A percentile compares a stretch with the other conserved stretches of the same genome.
Conservation (phyloP, 2,329 filamentous ascomycete genomes). For the Coleophoma cylindrospora region DNA sequence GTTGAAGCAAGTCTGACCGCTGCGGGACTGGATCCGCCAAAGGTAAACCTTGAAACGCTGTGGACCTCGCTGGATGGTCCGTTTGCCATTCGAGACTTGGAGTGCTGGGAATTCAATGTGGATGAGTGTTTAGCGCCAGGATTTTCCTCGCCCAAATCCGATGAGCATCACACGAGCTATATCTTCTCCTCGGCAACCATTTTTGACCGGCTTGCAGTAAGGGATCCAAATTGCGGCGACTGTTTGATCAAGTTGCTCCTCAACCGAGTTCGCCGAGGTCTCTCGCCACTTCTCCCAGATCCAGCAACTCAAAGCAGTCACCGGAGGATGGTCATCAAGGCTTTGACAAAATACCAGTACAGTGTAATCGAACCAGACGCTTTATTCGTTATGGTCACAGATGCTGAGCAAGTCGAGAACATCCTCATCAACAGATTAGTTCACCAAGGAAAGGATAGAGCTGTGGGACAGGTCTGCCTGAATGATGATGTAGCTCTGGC, state of each 20-base stretch:
- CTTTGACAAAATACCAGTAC: constrained; percentile 35
- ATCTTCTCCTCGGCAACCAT: constrained; percentile 33
- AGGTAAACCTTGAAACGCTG: constrained; percentile 32
- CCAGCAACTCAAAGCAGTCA: constrained; percentile 23
- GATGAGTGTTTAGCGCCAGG: constrained; percentile 36
- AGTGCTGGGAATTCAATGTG: constrained; percentile 34
- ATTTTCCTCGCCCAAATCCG: constrained; percentile 30
- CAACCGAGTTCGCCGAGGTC: constrained; percentile 28
- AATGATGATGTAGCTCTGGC: constrained; percentile 37
- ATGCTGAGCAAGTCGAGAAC: constrained; percentile 34
- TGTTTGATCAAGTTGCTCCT: constrained; percentile 35
- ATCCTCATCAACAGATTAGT: constrained; percentile 31
- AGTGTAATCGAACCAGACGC: constrained; percentile 34
- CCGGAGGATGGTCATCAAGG: constrained; percentile 29
- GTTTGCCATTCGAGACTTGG: constrained; percentile 31
- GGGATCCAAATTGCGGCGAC: constrained; percentile 34
- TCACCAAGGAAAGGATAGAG: constrained; percentile 15
- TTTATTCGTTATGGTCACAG: constrained; percentile 36
- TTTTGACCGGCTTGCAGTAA: constrained; percentile 31
- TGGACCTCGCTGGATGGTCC: constrained; percentile 39
- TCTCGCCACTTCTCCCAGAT: constrained; percentile 31
- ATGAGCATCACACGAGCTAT: constrained; percentile 27
- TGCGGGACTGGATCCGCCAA: constrained; percentile 33
- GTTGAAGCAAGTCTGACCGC: constrained; percentile 27
- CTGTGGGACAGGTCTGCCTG: constrained; percentile 33